Base-by-base conservation (phyloP, 2,329 filamentous ascomycete genomes). In the Colletotrichum sansevieriae region DNA sequence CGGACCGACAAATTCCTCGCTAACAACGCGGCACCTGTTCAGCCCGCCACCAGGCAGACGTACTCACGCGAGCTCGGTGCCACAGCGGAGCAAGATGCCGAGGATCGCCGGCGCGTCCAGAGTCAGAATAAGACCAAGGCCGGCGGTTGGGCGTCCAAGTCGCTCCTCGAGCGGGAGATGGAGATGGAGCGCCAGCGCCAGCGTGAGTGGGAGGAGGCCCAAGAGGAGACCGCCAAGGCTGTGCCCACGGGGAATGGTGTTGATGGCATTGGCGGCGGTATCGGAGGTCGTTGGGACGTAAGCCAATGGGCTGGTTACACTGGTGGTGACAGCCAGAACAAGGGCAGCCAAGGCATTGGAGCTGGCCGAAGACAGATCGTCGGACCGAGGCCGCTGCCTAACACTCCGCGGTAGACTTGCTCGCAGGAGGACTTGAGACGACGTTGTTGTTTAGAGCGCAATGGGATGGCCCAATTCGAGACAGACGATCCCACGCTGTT, bases 121-220 rank as follows among this genome's bases (percentile, higher is more conserved):
- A 83, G 86, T 11, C 89, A 91, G 74, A 78, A 81, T 56, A 85
- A 87, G 76, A 91, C 89, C 20, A 89, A 89, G 76, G 87, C 88
- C 1, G 86, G 83, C 33, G 88, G 87, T 0, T 89, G 86, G 86
- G 89, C 89, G 1, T 85, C 85, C 71, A 92, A 91, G 81, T 92
- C 90, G 0, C 83, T 94, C 10, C 85, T 94, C 1, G 92, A 94
- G 79, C 88, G 91, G 33, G 92, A 95, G 79, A 94, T 94, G 91
- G 92, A 95, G 77, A 84, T 91, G 76, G 92, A 95, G 78, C 85
- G 92, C 9, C 88, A 93, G 80, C 84, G 92, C 13, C 92, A 95
- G 80, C 86, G 85, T 64, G 92, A 95, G 77, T 95, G 93, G 93
- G 92, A 96, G 77, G 88, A 92, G 71, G 83, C 88, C 1, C 93